phyloP scores from a whole-genome alignment of 805 yeast species.

The Komagataella ulmi region DNA sequence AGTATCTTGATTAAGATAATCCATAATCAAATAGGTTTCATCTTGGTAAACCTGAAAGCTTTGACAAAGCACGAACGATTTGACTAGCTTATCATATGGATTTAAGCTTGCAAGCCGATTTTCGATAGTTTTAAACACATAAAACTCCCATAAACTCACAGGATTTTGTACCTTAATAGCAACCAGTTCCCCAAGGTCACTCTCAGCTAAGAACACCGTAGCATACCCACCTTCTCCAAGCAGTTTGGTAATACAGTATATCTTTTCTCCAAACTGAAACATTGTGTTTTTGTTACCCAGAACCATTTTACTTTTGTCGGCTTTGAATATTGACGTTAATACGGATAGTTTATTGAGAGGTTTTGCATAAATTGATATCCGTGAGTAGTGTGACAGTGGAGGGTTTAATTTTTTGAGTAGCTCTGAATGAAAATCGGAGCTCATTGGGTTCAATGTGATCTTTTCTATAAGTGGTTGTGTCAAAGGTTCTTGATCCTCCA shows the following conservation, averaged over 20 bases:
- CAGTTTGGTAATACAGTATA: slow-evolving; percentile 35
- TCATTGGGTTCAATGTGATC: slow-evolving; percentile 23
- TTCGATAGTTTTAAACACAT: slow-evolving; percentile 49
- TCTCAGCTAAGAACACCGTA: slow-evolving; percentile 58
- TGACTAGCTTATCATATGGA: slow-evolving; percentile 5
- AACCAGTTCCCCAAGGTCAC: slow-evolving; percentile 34
- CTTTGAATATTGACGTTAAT: slow-evolving; percentile 5
- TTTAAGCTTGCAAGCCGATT: slow-evolving; percentile 12
- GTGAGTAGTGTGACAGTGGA: slow-evolving; percentile 12
- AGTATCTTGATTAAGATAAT: slow-evolving; percentile 61
- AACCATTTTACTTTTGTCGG: neutral
- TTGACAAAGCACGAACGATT: slow-evolving; percentile 34
- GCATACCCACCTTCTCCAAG: slow-evolving; percentile 81
- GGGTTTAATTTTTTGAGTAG: slow-evolving; percentile 25
- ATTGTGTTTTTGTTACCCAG: slow-evolving; percentile 23
- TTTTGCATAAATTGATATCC: slow-evolving; percentile 1
- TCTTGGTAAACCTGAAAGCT: slow-evolving; percentile 44
- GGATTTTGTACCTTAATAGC: slow-evolving; percentile 71
- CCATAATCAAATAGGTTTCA: slow-evolving; percentile 55
- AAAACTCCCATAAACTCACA: slow-evolving; percentile 69
- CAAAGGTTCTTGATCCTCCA: neutral
- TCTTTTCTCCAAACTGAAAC: slow-evolving; percentile 27
- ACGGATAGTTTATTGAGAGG: slow-evolving; percentile 5
- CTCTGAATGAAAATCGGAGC: slow-evolving; percentile 21
- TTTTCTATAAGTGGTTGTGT: slow-evolving; percentile 5